phyloP scores from a whole-genome alignment of 768 basidiomycete species.

The Hericium rajendrae region DNA sequence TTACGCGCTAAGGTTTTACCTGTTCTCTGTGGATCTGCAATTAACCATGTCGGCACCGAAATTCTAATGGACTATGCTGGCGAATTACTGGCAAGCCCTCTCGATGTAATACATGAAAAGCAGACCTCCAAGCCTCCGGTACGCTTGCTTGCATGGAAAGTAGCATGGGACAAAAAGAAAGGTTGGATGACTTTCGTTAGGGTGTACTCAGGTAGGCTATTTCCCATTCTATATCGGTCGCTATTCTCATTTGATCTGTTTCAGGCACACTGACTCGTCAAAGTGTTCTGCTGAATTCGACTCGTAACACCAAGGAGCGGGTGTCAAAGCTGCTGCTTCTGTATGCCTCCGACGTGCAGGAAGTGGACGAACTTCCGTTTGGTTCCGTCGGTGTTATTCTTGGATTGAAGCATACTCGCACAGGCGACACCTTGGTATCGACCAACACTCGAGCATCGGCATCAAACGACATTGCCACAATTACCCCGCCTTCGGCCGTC shows the following conservation, averaged over 20 bases:
- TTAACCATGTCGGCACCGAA: slow-evolving; percentile 74
- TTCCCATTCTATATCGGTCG: background rate
- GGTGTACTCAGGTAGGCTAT: slow-evolving; percentile 67
- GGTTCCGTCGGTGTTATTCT: slow-evolving; percentile 81
- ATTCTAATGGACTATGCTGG: slow-evolving; percentile 76
- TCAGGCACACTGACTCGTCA: slow-evolving; percentile 63
- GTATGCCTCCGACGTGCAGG: slow-evolving; percentile 67
- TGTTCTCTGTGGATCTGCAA: slow-evolving; percentile 75
- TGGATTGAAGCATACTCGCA: slow-evolving; percentile 75
- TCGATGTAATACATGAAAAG: slow-evolving; percentile 46
- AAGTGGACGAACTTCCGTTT: slow-evolving; percentile 71
- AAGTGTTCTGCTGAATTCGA: slow-evolving; percentile 51
- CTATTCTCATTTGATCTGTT: slow-evolving; percentile 1
- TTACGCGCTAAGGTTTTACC: slow-evolving; percentile 60
- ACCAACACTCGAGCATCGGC: slow-evolving; percentile 25
- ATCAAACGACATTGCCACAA: slow-evolving; percentile 44
- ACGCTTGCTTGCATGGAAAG: slow-evolving; percentile 78
- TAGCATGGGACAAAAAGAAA: slow-evolving; percentile 69
- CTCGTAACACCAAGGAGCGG: slow-evolving; percentile 60
- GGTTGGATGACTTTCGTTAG: slow-evolving; percentile 94
- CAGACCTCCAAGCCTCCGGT: slow-evolving; percentile 40
- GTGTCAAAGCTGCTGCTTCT: slow-evolving; percentile 66
- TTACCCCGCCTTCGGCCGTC: slow-evolving; percentile 71
- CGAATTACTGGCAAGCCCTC: slow-evolving; percentile 67
- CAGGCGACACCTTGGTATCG: slow-evolving; percentile 77